Evolutionary conservation across 768 basidiomycete species (phyloP), one percentile per base, ranked within the genome.

Genomic region (Agaricus subrufescens): DNA sequence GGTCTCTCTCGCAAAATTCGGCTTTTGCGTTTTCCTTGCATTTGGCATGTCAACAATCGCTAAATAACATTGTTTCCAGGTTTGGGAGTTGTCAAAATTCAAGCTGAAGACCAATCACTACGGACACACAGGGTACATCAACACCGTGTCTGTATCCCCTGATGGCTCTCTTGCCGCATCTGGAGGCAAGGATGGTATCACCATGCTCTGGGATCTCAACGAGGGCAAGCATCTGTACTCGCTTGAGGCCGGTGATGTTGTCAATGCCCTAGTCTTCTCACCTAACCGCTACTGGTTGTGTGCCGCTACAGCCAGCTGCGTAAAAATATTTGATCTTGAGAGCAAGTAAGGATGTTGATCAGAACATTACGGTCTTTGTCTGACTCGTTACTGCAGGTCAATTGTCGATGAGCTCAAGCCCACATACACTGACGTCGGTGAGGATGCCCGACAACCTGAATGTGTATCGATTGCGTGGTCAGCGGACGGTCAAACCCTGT

Each of bases 221-320:
- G 97, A 98, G 82, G 95, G 94, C 82, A 98, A 98, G 80, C 97
- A 98, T 83, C 87, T 99, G 67, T 99, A 99, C 84, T 98, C 94
- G 52, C 89, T 99, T 58, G 97, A 99, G 74, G 97, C 97, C 47
- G 95, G 95, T 58, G 93, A 99, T 71, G 79, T 94, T 64, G 95
- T 99, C 84, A 98, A 99, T 71, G 94, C 97, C 59, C 90, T 99
- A 63, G 97, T 98, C 71, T 99, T 99, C 84, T 95, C 93, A 14
- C 97, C 97, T 58, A 99, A 99, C 84, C 89, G 96, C 57, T 99
- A 99, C 89, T 99, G 97, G 97, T 80, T 99, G 62, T 99, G 97
- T 71, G 97, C 97, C 65, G 97, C 97, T 61, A 98, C 97, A 61
- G 84, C 92, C 61, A 92, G 87, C 71, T 94, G 91, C 71, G 91